These are phyloP conservation scores for Hemileia vastatrix DNA, from an alignment of 1,284 basidiomycete genomes.

Conservation along the genomic window DNA sequence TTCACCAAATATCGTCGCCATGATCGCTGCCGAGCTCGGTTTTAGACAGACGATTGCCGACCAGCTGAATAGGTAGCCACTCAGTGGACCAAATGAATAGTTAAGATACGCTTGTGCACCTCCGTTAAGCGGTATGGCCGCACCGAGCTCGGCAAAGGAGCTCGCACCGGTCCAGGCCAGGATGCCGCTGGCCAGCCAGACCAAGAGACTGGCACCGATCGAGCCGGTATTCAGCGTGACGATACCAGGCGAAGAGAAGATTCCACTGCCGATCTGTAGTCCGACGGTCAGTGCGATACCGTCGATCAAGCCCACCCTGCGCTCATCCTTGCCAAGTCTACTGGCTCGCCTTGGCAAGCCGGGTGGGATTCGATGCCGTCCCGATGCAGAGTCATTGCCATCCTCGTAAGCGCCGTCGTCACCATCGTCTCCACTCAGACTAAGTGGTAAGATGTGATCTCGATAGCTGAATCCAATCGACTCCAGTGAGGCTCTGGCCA, in stretches of 20 bases:
- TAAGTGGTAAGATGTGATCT: no score
- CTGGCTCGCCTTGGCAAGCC: no score
- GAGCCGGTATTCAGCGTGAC: conserved; percentile 53
- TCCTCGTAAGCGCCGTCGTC: no score
- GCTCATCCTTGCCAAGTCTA: no score
- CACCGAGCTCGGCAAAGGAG: conserved; percentile 40
- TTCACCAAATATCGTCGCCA: conserved; percentile 58
- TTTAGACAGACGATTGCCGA: conserved; percentile 45
- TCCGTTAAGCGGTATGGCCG: conserved; percentile 55
- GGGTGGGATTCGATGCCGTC: no score
- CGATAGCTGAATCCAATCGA: no score
- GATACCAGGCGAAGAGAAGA: conserved; percentile 20
- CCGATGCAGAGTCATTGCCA: no score
- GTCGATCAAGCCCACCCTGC: no score
- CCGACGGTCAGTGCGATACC: conserved; percentile 14
- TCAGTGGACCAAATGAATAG: conserved; percentile 82
- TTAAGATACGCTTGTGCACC: conserved; percentile 87
- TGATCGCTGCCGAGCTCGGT: conserved; percentile 55
- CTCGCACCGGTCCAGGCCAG: conserved; percentile 72
- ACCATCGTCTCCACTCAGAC: no score
- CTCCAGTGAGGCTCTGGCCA: no score
- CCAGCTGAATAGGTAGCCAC: conserved; percentile 54
- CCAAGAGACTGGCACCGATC: conserved; percentile 31
- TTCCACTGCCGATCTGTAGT: conserved; percentile 9
- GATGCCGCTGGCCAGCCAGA: conserved; percentile 55